Conservation (phyloP, 2,329 filamentous ascomycete genomes). For the Niveomyces coronatus region DNA sequence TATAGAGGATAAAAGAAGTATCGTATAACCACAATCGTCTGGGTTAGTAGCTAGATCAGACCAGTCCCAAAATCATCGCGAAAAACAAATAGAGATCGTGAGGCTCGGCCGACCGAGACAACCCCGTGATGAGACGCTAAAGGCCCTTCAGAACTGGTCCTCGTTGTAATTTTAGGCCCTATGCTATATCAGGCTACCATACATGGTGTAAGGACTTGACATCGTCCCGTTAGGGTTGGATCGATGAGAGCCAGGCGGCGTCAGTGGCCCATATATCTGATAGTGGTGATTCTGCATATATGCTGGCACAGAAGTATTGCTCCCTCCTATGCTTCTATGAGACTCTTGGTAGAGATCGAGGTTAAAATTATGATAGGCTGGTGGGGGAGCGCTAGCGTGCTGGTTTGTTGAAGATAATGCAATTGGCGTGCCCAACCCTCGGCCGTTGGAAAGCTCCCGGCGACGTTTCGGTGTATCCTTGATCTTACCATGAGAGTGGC, state of each 20-base stretch:
- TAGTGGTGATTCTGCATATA: constrained; percentile 20
- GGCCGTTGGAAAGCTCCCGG: constrained; percentile 48
- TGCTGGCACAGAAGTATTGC: constrained; percentile 19
- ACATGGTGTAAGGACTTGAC: constrained; percentile 7
- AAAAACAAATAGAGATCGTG: too few species aligned
- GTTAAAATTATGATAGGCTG: constrained; percentile 13
- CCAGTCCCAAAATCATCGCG: too few species aligned
- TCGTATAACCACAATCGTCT: too few species aligned
- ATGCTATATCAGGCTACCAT: constrained; percentile 8
- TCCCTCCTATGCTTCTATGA: constrained; percentile 15
- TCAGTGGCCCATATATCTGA: constrained; percentile 18
- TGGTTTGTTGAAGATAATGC: too few species aligned
- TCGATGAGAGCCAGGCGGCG: constrained; percentile 14
- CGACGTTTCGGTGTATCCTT: constrained; percentile 61
- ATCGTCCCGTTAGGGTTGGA: constrained; percentile 5
- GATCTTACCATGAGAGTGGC: constrained; percentile 61
- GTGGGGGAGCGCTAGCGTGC: constrained; percentile 22
- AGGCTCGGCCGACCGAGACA: too few species aligned
- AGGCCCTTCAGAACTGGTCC: too few species aligned
- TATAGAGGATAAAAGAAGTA: constrained; percentile 8
- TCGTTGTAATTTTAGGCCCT: too few species aligned
- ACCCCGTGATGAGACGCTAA: too few species aligned
- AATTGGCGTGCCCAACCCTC: constrained; percentile 16
- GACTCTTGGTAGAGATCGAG: constrained; percentile 21
- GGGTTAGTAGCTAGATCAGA: too few species aligned